Base-by-base conservation (phyloP, 1,284 basidiomycete genomes). In the Pseudozyma sp. region DNA sequence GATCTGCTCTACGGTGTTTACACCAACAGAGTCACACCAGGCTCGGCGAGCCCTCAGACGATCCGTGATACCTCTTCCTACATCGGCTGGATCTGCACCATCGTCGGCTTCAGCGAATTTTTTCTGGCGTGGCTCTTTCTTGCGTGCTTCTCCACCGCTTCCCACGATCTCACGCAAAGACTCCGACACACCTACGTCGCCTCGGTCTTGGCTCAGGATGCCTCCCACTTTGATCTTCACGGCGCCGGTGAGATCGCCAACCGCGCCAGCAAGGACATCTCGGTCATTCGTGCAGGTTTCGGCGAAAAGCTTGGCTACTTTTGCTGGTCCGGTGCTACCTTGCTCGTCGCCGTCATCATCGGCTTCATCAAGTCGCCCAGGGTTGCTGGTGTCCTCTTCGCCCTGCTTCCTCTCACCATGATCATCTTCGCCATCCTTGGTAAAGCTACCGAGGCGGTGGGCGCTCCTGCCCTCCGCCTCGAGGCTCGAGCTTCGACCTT, bases 191-290 rank as follows among this genome's bases (percentile, higher is more conserved):
- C 82, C 14, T 87, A 87, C 67, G 78, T 87, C 47, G 77, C 85
- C 14, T 81, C 86, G 4, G 75, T 85, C 17, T 67, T 87, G 37
- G 77, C 82, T 4, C 86, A 87, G 59, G 86, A 86, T 59, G 84
- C 84, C 14, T 81, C 82, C 6, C 86, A 84, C 69, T 86, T 86
- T 58, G 86, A 86, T 56, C 65, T 78, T 5, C 82, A 85, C 45
- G 86, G 86, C 29, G 80, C 86, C 6, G 86, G 86, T 53, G 86
- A 86, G 66, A 81, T 86, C 37, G 83, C 84, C 9, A 83, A 84
- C 11, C 68, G 83, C 30, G 77, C 85, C 31, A 81, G 82, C 65
- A 85, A 85, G 52, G 86, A 87, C 54, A 81, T 87, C 54, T 78
- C 81, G 7, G 69, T 78, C 8, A 80, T 87, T 42, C 81, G 84